Base-by-base conservation (phyloP, 306 rosid species). In the Albizia julibrissin region DNA sequence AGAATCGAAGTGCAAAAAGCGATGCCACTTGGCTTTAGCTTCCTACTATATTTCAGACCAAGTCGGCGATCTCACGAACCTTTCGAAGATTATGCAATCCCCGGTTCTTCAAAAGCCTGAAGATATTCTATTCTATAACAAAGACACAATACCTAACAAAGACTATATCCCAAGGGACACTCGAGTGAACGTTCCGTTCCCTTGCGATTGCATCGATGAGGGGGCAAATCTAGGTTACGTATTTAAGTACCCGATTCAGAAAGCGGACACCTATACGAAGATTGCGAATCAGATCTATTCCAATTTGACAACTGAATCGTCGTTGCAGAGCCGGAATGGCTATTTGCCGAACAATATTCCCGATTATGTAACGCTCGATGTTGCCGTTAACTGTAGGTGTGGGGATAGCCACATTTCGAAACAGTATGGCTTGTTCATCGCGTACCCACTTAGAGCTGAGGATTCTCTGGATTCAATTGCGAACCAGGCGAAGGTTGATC, bases 351-450 rank as follows among this genome's bases (percentile, higher is more conserved):
- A 9, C 39, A 22, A 29, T 27, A 76, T 92, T 80, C 93, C 88
- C 14, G 18, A 65, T 71, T 6, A 10, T 14, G 76, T 15, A 44
- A 43, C 26, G 9, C 18, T 92, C 43, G 87, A 87, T 69, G 96
- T 90, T 2, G 72, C 86, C 31, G 86, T 92, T 77, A 92, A 89
- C 40, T 94, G 97, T 84, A 79, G 90, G 0, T 94, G 97, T 82
- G 98, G 97, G 79, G 8, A 89, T 29, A 79, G 87, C 7, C 5
- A 33, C 1, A 77, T 94, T 85, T 87, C 94, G 0, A 56, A 78
- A 79, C 77, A 81, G 0, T 94, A 87, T 71, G 98, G 96, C 19
- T 77, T 91, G 95, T 94, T 94, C 69, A 65, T 87, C 56, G 89
- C 97, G 1, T 92, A 91, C 72, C 97, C 97, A 0, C 89, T 94